These are phyloP conservation scores for Colletotrichum sojae DNA, from an alignment of 2,329 filamentous ascomycete genomes.

Conservation along the genomic window DNA sequence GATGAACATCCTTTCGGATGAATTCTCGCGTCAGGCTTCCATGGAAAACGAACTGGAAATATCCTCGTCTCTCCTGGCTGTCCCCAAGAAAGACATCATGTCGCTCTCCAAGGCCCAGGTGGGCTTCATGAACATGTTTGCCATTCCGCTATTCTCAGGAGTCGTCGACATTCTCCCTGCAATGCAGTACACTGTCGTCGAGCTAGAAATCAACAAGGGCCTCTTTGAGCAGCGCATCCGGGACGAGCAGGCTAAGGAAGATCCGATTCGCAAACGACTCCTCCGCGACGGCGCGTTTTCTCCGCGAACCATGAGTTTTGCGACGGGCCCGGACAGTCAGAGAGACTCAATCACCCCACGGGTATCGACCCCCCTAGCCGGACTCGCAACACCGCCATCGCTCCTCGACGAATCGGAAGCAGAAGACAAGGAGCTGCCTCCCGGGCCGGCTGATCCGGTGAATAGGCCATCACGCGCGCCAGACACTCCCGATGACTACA, in stretches of 20 bases:
- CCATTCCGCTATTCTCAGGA: constrained; percentile 89
- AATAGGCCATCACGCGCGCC: constrained; percentile 51
- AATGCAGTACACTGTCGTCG: constrained; percentile 86
- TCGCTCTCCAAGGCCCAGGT: constrained; percentile 91
- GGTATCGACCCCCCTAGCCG: constrained; percentile 37
- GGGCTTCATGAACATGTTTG: constrained; percentile 97
- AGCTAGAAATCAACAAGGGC: constrained; percentile 82
- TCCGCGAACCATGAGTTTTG: constrained; percentile 61
- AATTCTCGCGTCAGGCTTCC: constrained; percentile 91
- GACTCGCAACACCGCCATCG: constrained; percentile 34
- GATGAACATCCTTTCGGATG: constrained; percentile 95
- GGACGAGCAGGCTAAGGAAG: constrained; percentile 70
- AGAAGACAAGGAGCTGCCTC: constrained; percentile 46
- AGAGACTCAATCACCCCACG: constrained; percentile 33
- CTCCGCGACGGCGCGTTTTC: constrained; percentile 60
- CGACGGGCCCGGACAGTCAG: constrained; percentile 42
- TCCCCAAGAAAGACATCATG: constrained; percentile 85
- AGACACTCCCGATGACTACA: constrained; percentile 52
- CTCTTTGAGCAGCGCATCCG: constrained; percentile 80
- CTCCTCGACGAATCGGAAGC: constrained; percentile 43
- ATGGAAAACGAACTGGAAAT: constrained; percentile 94
- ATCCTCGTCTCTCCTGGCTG: constrained; percentile 87
- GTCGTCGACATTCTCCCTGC: constrained; percentile 88
- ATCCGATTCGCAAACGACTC: constrained; percentile 52
- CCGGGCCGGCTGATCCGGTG: constrained; percentile 47